These are phyloP conservation scores for Leccinum huronense DNA, from an alignment of 1,284 basidiomycete species.

Conservation along the genomic window DNA sequence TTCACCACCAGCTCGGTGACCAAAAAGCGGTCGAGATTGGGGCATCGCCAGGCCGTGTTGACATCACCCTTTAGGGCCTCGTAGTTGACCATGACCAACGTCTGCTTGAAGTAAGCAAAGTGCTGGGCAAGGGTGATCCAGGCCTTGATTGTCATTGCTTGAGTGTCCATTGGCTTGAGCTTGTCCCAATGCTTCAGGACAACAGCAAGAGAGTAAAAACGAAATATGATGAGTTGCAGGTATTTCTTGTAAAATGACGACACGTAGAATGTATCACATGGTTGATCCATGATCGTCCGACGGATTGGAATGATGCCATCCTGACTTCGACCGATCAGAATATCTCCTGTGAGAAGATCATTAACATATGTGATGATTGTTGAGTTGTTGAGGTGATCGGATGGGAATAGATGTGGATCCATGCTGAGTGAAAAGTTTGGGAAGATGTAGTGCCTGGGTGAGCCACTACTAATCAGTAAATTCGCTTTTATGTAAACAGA, in stretches of 20 bases:
- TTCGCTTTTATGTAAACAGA: too few species aligned
- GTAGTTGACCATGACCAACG: background rate
- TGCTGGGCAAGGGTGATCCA: background rate
- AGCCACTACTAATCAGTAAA: too few species aligned
- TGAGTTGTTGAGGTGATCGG: too few species aligned
- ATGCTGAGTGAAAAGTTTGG: too few species aligned
- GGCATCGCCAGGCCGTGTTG: background rate
- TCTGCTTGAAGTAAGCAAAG: background rate
- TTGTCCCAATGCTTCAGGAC: background rate
- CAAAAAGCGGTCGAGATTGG: background rate
- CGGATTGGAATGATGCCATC: too few species aligned
- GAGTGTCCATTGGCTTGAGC: background rate
- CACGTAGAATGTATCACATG: background rate
- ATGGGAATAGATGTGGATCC: too few species aligned
- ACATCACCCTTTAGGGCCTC: background rate
- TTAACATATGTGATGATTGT: too few species aligned
- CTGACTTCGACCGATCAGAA: too few species aligned
- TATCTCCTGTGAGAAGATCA: too few species aligned
- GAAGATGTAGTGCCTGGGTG: too few species aligned
- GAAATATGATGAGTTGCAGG: background rate
- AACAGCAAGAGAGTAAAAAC: background rate
- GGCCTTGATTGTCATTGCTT: background rate
- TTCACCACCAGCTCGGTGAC: background rate
- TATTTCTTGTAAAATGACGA: background rate
- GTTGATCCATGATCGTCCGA: background rate